Evolutionary conservation across 2,329 filamentous ascomycete species (phyloP), one percentile per base, ranked within the genome.

Genomic region (Beauveria scarabaeidicola): DNA sequence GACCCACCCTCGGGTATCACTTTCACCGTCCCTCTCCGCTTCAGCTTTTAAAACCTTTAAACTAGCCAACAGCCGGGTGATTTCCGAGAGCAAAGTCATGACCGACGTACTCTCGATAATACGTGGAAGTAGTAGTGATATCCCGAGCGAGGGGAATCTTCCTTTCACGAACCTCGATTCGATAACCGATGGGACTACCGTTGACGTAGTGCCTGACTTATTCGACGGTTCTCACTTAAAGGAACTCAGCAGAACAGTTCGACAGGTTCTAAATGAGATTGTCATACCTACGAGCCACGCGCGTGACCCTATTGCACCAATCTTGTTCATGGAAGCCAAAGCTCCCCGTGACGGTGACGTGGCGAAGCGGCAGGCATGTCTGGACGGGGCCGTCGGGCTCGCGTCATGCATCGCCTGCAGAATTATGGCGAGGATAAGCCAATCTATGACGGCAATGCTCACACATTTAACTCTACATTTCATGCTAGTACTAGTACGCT

Each of bases 281-380:
- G 29, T 53, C 15, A 40, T 47, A 38, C 50, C 40, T 11, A 53
- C 25, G 3, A 46, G n/a, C 9, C n/a, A 53, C 10, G 25, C 1
- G 8, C 5, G 21, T 11, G 57, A 40, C 23, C 73, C 72, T 0
- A 60, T 73, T 5, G 67, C 64, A 38, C 74, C 74, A 3, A 77
- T 78, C 64, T 74, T 77, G 60, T 77, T 78, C 60, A n/a, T 77
- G 0, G 72, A 72, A 52, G 70, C 64, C 0, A 77, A 77, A 61
- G 72, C 70, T 1, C 72, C 70, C 8, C 54, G 70, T 59, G 66
- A 61, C 44, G 7, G 52, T 6, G 67, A 59, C 8, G 54, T 57
- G 10, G 70, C 68, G 15, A 64, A 10, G 46, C 66, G 69, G 32
- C 73, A 76, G 61, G 73, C 69, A 55, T 67, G 66, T 50, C 71